Conservation (phyloP, 1,284 basidiomycete species). For the Boletus mariae region DNA sequence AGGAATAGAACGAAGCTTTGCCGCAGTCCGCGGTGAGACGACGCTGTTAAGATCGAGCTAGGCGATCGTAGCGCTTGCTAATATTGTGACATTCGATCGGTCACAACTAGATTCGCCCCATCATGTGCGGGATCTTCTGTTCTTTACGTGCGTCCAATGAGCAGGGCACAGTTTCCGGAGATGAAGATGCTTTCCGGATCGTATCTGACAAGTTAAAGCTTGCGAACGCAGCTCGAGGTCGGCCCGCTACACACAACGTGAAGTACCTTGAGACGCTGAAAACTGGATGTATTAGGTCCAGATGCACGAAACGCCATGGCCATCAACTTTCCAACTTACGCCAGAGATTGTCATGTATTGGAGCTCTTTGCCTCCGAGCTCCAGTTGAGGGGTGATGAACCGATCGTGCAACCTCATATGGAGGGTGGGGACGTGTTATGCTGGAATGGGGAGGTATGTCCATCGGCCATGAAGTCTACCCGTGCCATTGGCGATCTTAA, state of each 20-base stretch:
- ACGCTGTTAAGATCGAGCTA: too few species aligned
- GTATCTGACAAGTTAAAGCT: slow-evolving; percentile 36
- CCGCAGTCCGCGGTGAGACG: too few species aligned
- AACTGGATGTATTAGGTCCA: slow-evolving; percentile 46
- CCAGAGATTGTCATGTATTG: slow-evolving; percentile 4
- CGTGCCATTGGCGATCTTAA: background rate
- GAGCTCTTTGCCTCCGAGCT: slow-evolving; percentile 78
- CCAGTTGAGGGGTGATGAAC: slow-evolving; percentile 62
- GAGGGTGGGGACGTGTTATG: slow-evolving; percentile 63
- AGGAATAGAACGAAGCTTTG: slow-evolving; percentile 11
- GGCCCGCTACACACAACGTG: slow-evolving; percentile 10
- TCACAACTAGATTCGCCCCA: slow-evolving; percentile 20
- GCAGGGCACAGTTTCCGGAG: slow-evolving; percentile 3
- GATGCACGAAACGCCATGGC: slow-evolving; percentile 47
- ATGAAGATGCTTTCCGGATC: slow-evolving; percentile 22
- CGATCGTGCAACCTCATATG: slow-evolving; percentile 73
- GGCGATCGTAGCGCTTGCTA: too few species aligned
- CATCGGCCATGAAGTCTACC: background rate
- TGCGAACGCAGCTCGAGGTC: slow-evolving; percentile 53
- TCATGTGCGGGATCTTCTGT: slow-evolving; percentile 59
- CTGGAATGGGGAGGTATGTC: slow-evolving; percentile 86
- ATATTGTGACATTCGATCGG: background rate
- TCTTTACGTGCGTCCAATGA: slow-evolving; percentile 23
- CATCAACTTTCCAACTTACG: slow-evolving; percentile 13
- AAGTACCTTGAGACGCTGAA: background rate